Percentiles rank a stretch among this genome's conserved stretches.
phyloP scores from a whole-genome alignment of 2,329 filamentous ascomycete species.

The Penicillium glabrum region DNA sequence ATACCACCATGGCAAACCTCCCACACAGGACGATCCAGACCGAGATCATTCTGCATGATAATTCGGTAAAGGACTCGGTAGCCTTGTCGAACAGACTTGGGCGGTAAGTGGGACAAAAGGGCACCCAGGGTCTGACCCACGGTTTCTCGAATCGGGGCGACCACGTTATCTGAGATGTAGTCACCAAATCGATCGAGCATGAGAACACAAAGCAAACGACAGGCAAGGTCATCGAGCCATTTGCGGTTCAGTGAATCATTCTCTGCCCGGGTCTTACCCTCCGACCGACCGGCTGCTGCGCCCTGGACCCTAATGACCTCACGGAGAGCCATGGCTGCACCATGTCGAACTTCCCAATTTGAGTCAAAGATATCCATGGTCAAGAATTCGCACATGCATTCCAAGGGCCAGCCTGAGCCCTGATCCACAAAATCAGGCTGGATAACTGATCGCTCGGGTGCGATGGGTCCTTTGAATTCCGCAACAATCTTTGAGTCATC shows the following conservation, averaged over 20 bases:
- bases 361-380: conserved; percentile 91
- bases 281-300: conserved; percentile 75
- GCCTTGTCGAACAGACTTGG: conserved; percentile 75
- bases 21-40: conserved; percentile 75
- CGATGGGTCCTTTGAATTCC: conserved; percentile 84
- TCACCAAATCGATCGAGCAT: conserved; percentile 98
- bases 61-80: conserved; percentile 84
- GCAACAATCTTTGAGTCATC: conserved; percentile 91
- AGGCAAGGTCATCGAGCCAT: conserved; percentile 95
- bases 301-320: conserved; percentile 93
- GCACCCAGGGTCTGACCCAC: conserved; percentile 92
- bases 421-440: conserved; percentile 74
- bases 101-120: conserved; percentile 78
- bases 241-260: conserved; percentile 77
- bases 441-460: conserved; percentile 82
- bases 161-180: conserved; percentile 95
- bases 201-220: conserved; percentile 88
- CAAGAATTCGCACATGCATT: conserved; percentile 89
- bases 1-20: conserved; percentile 97
- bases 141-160: conserved; percentile 93
- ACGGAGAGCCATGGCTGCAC: conserved; percentile 89
- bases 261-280: conserved; percentile 67
- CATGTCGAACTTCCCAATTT: conserved; percentile 93
- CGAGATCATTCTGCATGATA: conserved; percentile 85
- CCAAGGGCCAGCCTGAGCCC: conserved; percentile 88